Base-by-base conservation (phyloP, 768 basidiomycete species). In the Collybia nuda region DNA sequence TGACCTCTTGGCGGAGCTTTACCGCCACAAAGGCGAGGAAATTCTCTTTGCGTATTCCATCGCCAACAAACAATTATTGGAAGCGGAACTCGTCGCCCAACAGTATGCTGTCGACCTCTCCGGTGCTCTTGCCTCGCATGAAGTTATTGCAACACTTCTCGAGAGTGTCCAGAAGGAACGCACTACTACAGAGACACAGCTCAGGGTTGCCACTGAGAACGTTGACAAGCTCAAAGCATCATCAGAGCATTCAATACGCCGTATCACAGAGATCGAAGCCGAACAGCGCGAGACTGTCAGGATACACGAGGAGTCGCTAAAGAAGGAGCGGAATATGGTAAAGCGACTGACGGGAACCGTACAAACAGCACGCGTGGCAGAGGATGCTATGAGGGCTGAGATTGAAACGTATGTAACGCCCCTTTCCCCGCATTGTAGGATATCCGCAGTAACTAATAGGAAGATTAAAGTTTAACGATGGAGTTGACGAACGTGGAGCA, bases 351-450 rank as follows among this genome's bases (percentile, higher is more conserved):
- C 77, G 0, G 63, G 63, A 14, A 72, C 79, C 5, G 62, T 85
- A 28, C 76, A 81, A 54, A 79, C 80, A 67, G 74, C 68, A 53
- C 78, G 82, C 56, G 77, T 77, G 54, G 82, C 85, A 3, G 89
- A 93, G 62, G 83, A 84, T 26, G 79, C 77, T 3, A 72, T 94
- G 47, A 75, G 80, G 28, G 76, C 76, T 22, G 90, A 93, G 53
- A 73, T 90, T 38, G 80, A 85, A 29, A 72, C 75, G 92, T 91
- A 56, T 48, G 84, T 77, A 19, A 14, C 35, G 1, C 47, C 45
- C 29, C 48, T 28, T 32, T 46, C 19, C 29, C 23, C 28, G 39
- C 40, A 44, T 23, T 37, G 6, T 15, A 28, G 7, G 47, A 19
- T 23, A 47, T 11, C 24, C 45, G 45, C 8, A 44, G 55, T 5